A percentile compares a stretch with the other conserved stretches of the same genome.
Conservation (phyloP, 495 filamentous ascomycete genomes). For the Aspergillus kassunensis region DNA sequence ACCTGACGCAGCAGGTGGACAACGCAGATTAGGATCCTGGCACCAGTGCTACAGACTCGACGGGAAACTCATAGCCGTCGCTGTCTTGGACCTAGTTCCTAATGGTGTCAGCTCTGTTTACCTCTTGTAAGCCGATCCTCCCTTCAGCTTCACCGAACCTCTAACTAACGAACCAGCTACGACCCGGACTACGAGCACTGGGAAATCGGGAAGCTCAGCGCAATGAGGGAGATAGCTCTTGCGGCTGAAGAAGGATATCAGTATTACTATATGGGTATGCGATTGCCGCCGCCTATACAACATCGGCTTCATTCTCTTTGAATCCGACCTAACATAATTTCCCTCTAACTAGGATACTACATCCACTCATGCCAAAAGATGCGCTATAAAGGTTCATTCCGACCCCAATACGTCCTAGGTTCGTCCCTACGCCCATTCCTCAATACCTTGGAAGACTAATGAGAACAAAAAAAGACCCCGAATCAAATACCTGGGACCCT, state of each 20-base stretch:
- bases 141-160: not conserved
- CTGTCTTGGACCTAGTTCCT: constrained; percentile 84
- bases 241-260: constrained; percentile 70
- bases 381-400: constrained; percentile 87
- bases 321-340: not conserved
- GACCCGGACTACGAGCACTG: constrained; percentile 75
- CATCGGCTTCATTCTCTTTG: too few relatives aligned
- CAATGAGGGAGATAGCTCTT: constrained; percentile 76
- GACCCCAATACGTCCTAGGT: constrained; percentile 76
- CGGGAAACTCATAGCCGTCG: constrained; percentile 81
- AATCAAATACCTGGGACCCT: constrained; percentile 68
- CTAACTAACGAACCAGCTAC: constrained; percentile 44
- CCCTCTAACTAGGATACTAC: constrained; percentile 52
- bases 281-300: too few relatives aligned
- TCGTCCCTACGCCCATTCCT: constrained; percentile 10
- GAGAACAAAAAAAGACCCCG: constrained; percentile 56
- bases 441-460: too few relatives aligned
- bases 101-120: constrained; percentile 90
- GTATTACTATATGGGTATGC: constrained; percentile 70
- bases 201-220: constrained; percentile 84
- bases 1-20: constrained; percentile 39
- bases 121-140: constrained; percentile 64
- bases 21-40: constrained; percentile 74
- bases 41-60: constrained; percentile 95
- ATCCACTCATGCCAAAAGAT: constrained; percentile 73